Conservation (phyloP, 2,329 filamentous ascomycete species). For the Monosporascus ibericus region DNA sequence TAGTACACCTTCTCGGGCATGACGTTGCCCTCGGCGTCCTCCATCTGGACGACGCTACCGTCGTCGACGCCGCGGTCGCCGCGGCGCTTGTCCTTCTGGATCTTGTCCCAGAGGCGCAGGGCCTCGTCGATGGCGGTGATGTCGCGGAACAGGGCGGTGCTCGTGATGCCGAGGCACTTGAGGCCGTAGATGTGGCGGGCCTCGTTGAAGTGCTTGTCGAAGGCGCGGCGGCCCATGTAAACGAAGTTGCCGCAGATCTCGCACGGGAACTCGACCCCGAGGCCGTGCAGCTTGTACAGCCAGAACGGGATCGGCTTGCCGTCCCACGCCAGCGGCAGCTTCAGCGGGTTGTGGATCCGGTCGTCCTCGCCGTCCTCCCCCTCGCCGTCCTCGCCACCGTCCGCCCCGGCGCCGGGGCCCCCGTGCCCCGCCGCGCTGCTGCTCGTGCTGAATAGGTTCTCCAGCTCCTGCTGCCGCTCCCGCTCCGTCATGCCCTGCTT, state of each 20-base stretch:
- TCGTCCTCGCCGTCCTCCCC: constrained; percentile 76
- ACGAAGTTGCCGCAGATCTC: constrained; percentile 98
- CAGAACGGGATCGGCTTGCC: constrained; percentile 98
- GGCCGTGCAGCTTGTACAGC: constrained; percentile 93
- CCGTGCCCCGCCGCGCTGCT: constrained; percentile 43
- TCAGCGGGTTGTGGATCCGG: constrained; percentile 93
- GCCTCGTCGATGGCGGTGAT: constrained; percentile 92
- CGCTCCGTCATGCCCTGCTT: constrained; percentile 97
- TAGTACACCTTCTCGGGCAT: constrained; percentile 99
- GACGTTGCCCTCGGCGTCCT: constrained; percentile 93
- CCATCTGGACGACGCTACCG: constrained; percentile 93
- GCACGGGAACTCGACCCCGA: constrained; percentile 91
- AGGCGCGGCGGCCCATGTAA: constrained; percentile 95
- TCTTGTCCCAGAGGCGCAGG: constrained; percentile 83
- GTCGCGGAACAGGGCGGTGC: constrained; percentile 85
- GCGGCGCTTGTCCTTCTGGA: constrained; percentile 78
- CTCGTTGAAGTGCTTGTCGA: constrained; percentile 98
- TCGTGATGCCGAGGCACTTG: constrained; percentile 89
- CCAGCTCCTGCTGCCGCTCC: constrained; percentile 88
- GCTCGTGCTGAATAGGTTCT: constrained; percentile 62
- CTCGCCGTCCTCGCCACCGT: constrained; percentile 52
- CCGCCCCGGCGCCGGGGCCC: constrained; percentile 45
- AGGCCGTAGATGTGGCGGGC: constrained; percentile 87
- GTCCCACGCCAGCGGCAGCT: constrained; percentile 93
- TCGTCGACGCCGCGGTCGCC: constrained; percentile 70